Evolutionary conservation across 108 stramenopile genomes (phyloP).

Genomic region (Craspedostauros australis): DNA sequence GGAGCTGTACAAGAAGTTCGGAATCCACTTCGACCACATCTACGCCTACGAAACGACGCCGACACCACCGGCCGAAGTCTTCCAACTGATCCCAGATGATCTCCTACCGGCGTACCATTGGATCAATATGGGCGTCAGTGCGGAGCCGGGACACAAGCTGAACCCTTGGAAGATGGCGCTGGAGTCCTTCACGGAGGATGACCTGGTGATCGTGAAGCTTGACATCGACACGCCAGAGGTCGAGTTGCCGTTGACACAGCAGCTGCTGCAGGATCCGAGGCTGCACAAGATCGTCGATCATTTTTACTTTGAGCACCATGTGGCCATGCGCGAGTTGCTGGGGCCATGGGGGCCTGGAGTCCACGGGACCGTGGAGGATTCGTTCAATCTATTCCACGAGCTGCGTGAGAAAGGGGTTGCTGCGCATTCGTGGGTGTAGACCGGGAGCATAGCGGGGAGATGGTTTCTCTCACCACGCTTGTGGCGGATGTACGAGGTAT

Average conservation of each 20-base stretch:
- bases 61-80: neutral
- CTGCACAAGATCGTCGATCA: constrained; percentile 44
- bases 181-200: constrained; percentile 30
- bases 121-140: constrained; percentile 44
- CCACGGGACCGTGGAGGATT: constrained; percentile 35
- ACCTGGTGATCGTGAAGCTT: constrained; percentile 61
- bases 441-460: no score
- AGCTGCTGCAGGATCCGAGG: constrained; percentile 22
- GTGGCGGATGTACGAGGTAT: no score
- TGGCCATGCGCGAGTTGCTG: constrained; percentile 26
- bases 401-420: constrained; percentile 41
- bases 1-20: constrained; percentile 40
- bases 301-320: constrained; percentile 79
- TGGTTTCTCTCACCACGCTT: no score
- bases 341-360: constrained; percentile 23
- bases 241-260: constrained; percentile 37
- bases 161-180: constrained; percentile 50
- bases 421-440: constrained; percentile 49
- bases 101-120: constrained; percentile 44
- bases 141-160: constrained; percentile 8
- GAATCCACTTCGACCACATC: constrained; percentile 65
- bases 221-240: constrained; percentile 50
- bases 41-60: constrained; percentile 14
- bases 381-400: constrained; percentile 36
- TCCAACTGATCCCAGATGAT: neutral